Evolutionary conservation across 2,329 filamentous ascomycete species (phyloP).

Genomic region (Coleophoma eucalyptorum): DNA sequence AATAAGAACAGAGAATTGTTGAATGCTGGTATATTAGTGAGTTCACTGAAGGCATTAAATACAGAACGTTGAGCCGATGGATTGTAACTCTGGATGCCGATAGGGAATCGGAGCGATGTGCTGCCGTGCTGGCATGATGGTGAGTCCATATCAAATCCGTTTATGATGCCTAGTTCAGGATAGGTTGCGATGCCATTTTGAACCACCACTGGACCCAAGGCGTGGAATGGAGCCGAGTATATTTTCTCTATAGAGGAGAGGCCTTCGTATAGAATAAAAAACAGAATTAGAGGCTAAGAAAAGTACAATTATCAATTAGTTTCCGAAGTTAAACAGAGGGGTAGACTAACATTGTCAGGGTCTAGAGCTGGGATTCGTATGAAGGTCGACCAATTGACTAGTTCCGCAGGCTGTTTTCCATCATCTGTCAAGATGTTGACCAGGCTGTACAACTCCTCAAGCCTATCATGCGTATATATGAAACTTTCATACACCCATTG

Average conservation of each 20-base stretch:
- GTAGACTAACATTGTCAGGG: slow-evolving; percentile 28
- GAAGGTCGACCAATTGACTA: slow-evolving; percentile 47
- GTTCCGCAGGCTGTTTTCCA: slow-evolving; percentile 36
- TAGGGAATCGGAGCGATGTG: slow-evolving; percentile 6
- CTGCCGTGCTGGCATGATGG: slow-evolving; percentile 2
- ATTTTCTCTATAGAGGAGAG: slow-evolving; percentile 32
- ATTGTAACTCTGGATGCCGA: slow-evolving; percentile 5
- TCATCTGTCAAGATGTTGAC: slow-evolving; percentile 40
- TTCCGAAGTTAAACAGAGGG: not conserved
- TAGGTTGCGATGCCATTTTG: slow-evolving; percentile 35
- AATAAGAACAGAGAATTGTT: slow-evolving; percentile 45
- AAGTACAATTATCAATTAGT: not conserved
- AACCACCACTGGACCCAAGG: slow-evolving; percentile 31
- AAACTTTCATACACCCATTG: slow-evolving; percentile 36
- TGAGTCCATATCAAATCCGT: slow-evolving; percentile 35
- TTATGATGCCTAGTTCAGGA: slow-evolving; percentile 38
- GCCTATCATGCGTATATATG: slow-evolving; percentile 42
- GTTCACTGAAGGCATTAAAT: slow-evolving; percentile 25
- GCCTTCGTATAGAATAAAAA: slow-evolving; percentile 38
- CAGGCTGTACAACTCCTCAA: slow-evolving; percentile 40
- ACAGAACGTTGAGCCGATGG: slow-evolving; percentile 1
- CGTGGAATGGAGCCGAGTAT: slow-evolving; percentile 38
- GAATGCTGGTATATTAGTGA: slow-evolving; percentile 21
- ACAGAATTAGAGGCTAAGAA: slow-evolving; percentile 31
- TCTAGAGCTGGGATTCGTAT: slow-evolving; percentile 34